Conservation (phyloP, 2,329 filamentous ascomycete species). For the Trichoderma koningii region DNA sequence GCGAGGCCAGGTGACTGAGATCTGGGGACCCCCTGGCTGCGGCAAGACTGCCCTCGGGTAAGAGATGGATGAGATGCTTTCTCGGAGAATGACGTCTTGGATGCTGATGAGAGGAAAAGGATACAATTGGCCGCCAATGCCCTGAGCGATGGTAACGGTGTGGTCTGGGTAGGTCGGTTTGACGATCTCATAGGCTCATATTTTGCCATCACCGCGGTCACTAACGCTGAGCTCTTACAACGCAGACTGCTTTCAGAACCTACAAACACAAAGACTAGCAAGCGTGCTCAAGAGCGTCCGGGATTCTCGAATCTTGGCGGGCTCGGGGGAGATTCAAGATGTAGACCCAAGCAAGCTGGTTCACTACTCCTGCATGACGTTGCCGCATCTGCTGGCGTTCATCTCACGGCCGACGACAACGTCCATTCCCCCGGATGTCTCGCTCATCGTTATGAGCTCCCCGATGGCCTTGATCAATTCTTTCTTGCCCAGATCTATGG, state of each 20-base stretch:
- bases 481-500: constrained; percentile 67
- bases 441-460: constrained; percentile 75
- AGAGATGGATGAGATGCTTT: neutral
- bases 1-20: constrained; percentile 77
- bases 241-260: constrained; percentile 52
- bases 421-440: constrained; percentile 64
- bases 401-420: constrained; percentile 65
- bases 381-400: constrained; percentile 75
- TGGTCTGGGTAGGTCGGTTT: constrained; percentile 80
- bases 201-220: neutral
- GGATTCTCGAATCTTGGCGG: constrained; percentile 20
- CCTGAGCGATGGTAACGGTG: constrained; percentile 60
- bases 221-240: neutral
- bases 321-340: constrained; percentile 27
- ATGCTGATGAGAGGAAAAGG: constrained; percentile 39
- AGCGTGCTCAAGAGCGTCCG: constrained; percentile 33
- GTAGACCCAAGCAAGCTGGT: constrained; percentile 42
- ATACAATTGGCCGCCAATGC: constrained; percentile 69
- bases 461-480: constrained; percentile 75
- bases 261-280: constrained; percentile 37
- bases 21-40: constrained; percentile 83
- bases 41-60: constrained; percentile 85
- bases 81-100: neutral
- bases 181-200: constrained; percentile 25
- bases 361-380: constrained; percentile 57